Conservation (phyloP, 768 basidiomycete genomes). For the Kwoniella shandongensis region DNA sequence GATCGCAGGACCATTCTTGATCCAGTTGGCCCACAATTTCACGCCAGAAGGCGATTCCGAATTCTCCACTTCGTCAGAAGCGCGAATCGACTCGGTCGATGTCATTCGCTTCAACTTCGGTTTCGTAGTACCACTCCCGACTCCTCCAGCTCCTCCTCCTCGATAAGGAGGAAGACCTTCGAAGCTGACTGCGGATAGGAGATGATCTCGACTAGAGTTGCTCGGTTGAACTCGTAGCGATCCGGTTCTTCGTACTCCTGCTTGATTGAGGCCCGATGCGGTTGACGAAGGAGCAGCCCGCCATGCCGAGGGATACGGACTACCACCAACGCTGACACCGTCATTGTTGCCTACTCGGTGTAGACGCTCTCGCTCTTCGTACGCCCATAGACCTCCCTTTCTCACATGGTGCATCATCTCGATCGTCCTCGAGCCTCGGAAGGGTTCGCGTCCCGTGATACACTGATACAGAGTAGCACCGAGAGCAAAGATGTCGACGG, state of each 20-base stretch:
- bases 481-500: slow-evolving; percentile 56
- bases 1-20: slow-evolving; percentile 10
- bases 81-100: slow-evolving; percentile 36
- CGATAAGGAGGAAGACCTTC: neutral
- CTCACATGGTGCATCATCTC: slow-evolving; percentile 55
- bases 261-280: slow-evolving; percentile 5
- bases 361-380: slow-evolving; percentile 51
- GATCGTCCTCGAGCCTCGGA: slow-evolving; percentile 45
- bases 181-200: neutral
- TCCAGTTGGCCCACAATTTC: slow-evolving; percentile 34
- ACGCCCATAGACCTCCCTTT: slow-evolving; percentile 54
- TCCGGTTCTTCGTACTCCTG: slow-evolving; percentile 33
- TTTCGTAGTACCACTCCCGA: neutral
- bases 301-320: slow-evolving; percentile 39
- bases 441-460: slow-evolving; percentile 55
- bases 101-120: slow-evolving; percentile 34
- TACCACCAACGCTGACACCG: slow-evolving; percentile 18
- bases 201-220: slow-evolving; percentile 5
- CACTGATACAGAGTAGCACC: slow-evolving; percentile 55
- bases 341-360: slow-evolving; percentile 30
- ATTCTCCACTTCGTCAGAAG: slow-evolving; percentile 25
- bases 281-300: slow-evolving; percentile 8
- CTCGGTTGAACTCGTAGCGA: slow-evolving; percentile 32
- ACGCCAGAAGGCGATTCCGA: slow-evolving; percentile 27
- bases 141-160: neutral